Base-by-base conservation (phyloP, 331 rosid species). In the Dryas integrifolia region DNA sequence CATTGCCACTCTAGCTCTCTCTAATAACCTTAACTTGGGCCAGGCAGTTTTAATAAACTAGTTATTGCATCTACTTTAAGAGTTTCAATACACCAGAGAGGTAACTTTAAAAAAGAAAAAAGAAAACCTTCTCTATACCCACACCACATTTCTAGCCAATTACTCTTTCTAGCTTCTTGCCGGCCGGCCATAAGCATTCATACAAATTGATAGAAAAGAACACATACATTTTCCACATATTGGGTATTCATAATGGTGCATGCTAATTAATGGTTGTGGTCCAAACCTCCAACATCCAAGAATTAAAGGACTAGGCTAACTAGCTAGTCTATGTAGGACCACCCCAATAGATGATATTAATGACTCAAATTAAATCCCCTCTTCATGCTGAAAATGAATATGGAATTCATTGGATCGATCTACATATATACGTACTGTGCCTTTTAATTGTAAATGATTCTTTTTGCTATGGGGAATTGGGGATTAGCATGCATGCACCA, bases 211-310 rank as follows among this genome's bases (percentile, higher is more conserved):
- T 56, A 53, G 65, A 56, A 41, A 6, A 15, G 43, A 30, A 24
- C 8, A 8, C 15, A 16, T 15, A 55, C 10, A 11, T 21, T 5
- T 26, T 55, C 60, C 38, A 35, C 60, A 35, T 40, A 52, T 55
- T 55, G 53, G 18, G 26, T 21, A 61, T 62, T 73, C 52, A 62
- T 49, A 21, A 35, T 41, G 63, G 45, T 64, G 65, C 50, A 21
- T 21, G 24, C 0, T 21, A 21, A 21, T 21, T 24, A 52, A 40
- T 40, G 39, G 21, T 5, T 80, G 85, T 80, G 87, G 85, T 80
- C 85, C 85, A 75, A 72, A 75, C 40, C 65, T 15, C 41, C 60
- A 59, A 35, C 78, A 65, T 69, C 48, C 57, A 80, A 68, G 57
- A 80, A 68, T 67, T 72, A 73, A 74, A 64, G 48, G 12, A 48